A percentile compares a stretch with the other conserved stretches of the same genome.
Evolutionary conservation across 2,329 filamentous ascomycete species (phyloP).

Genomic region (Beauveria sp.): DNA sequence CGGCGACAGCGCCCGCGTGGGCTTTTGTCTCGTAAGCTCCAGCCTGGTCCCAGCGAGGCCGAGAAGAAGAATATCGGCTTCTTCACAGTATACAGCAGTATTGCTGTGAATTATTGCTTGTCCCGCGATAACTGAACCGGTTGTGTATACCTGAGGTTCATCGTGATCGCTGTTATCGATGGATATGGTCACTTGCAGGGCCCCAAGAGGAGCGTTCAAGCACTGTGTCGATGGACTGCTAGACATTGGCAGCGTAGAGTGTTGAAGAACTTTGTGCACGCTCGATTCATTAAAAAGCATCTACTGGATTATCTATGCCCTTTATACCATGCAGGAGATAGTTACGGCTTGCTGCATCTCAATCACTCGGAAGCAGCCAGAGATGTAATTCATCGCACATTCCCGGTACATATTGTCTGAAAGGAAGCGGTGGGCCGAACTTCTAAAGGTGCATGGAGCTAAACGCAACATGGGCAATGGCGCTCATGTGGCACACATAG

Average conservation of each 20-base stretch:
- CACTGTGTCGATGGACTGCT: neutral
- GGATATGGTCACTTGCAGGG: neutral
- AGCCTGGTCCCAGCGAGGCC: slow-evolving; percentile 1
- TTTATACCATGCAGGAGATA: neutral
- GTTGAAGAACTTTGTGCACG: too few relatives aligned
- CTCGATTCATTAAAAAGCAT: neutral
- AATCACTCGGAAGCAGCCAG: neutral
- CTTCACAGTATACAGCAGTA: neutral
- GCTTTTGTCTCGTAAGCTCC: slow-evolving; percentile 3
- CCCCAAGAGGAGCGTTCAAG: neutral
- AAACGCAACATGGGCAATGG: slow-evolving; percentile 7
- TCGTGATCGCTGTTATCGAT: neutral
- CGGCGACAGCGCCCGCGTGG: neutral
- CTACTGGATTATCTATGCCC: neutral
- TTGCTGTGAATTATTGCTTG: neutral
- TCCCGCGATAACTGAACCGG: neutral
- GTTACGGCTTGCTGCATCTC: neutral
- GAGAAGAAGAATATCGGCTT: slow-evolving; percentile 3
- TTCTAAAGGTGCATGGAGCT: neutral
- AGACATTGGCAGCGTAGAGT: neutral
- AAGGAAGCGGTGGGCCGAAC: neutral
- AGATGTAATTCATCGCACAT: slow-evolving; percentile 4
- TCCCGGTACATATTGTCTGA: neutral
- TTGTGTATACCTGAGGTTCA: neutral
- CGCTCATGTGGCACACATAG: slow-evolving; percentile 12